phyloP scores from a whole-genome alignment of 192 early-diverging fungal species.

The Coemansia nantahalensis region DNA sequence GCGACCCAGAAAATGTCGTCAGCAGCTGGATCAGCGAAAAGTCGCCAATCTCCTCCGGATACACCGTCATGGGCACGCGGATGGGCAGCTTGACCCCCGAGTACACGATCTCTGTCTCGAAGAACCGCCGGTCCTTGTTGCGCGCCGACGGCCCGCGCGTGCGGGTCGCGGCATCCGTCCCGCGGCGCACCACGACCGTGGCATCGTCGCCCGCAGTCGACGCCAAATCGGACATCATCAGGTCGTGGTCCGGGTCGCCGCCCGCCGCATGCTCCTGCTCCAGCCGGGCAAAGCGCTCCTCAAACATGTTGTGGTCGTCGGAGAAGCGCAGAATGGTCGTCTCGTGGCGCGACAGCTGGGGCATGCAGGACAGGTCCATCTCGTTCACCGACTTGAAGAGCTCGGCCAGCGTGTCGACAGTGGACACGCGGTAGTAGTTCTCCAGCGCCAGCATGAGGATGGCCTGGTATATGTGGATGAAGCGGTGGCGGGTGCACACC shows the following conservation, averaged over 20 bases:
- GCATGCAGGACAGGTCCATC: conserved; percentile 80
- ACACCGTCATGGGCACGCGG: conserved; percentile 81
- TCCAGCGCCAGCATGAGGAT: conserved; percentile 87
- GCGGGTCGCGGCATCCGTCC: conserved; percentile 54
- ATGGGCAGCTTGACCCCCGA: conserved; percentile 82
- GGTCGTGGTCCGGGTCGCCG: too few relatives aligned
- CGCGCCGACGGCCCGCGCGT: conserved; percentile 51
- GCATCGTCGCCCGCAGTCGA: conserved; percentile 34
- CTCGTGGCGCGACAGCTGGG: conserved; percentile 73
- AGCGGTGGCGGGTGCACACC: conserved; percentile 84
- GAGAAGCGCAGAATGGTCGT: conserved; percentile 80
- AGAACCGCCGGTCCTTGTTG: conserved; percentile 86
- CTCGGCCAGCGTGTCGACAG: conserved; percentile 68
- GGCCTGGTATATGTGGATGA: conserved; percentile 91
- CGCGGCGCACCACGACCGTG: conserved; percentile 26
- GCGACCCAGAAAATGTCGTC: conserved; percentile 61
- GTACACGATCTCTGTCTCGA: conserved; percentile 83
- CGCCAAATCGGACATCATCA: too few relatives aligned
- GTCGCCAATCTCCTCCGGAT: conserved; percentile 89
- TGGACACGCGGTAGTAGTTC: conserved; percentile 81
- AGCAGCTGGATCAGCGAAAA: conserved; percentile 82
- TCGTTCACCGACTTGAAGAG: conserved; percentile 81
- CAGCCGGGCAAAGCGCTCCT: conserved; percentile 66
- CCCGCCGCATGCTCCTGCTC: conserved; percentile 29
- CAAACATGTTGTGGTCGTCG: conserved; percentile 82